Base-by-base conservation (phyloP, 2,329 filamentous ascomycete species). In the Botrytis sinoallii region DNA sequence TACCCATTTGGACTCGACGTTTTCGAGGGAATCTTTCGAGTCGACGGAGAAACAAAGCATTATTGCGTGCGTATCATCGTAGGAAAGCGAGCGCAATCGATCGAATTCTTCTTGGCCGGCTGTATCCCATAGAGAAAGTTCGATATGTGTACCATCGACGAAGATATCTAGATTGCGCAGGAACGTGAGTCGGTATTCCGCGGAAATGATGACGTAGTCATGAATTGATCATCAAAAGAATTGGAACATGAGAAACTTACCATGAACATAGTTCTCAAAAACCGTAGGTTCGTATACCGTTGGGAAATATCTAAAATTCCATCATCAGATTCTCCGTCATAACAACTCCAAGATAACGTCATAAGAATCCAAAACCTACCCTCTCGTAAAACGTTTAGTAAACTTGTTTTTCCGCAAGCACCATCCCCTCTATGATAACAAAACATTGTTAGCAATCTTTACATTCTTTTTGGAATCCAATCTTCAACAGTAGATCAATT, bases 1-100 rank as follows among this genome's bases (percentile, higher is more conserved):
- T 8, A 98, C 93, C 96, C 96, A 99, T 85, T 99, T 99, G 79
- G 93, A 95, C 83, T 97, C 94, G 75, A 99, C 94, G 88, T 99
- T 99, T 83, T 99, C 96, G 75, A 99, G 90, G 4, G 95, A 98
- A 83, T 98, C 95, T 78, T 92, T 94, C 82, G 93, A 97, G 84
- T 99, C 96, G 82, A 98, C 93, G 79, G 93, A 96, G 85, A 98
- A 99, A 86, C 96, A 99, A 78, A 99, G 93, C 92, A 99, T 98
- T 80, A 99, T 97, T 63, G 97, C 91, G 81, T 99, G 96, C 71
- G 96, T 99, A 82, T 99, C 96, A 78, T 91, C 96, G 84, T 99
- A 99, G 68, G 95, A 98, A 72, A 99, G 89, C 77, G 94, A 97
- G 81, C 96, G 93, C 83, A 99, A 85, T 71, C 96, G 91, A 84